Percentiles rank a stretch among this genome's conserved stretches.
Evolutionary conservation across 768 basidiomycete species (phyloP).

Genomic region (Solioccasus polychromus): DNA sequence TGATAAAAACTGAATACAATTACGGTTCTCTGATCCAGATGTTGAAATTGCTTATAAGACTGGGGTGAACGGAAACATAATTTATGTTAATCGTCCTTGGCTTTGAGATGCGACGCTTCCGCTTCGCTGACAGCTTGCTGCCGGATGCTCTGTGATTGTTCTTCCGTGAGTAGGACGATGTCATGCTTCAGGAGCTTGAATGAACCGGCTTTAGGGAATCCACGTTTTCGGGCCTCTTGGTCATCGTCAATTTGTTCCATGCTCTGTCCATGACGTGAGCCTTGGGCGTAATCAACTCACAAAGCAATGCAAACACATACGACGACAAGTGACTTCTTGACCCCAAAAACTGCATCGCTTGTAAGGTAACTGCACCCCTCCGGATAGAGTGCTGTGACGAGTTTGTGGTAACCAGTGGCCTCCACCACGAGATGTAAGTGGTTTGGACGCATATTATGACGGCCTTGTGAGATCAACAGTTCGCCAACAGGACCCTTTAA

Average conservation of each 20-base stretch:
- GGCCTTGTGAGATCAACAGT: constrained; percentile 50
- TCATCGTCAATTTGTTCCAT: constrained; percentile 53
- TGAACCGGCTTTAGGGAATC: constrained; percentile 42
- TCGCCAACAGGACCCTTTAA: constrained; percentile 70
- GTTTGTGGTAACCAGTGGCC: constrained; percentile 69
- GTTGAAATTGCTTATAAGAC: background rate
- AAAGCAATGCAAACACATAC: constrained; percentile 37
- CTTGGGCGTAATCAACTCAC: too few relatives aligned
- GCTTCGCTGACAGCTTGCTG: constrained; percentile 14
- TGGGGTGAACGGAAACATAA: background rate
- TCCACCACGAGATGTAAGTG: constrained; percentile 76
- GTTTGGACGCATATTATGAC: constrained; percentile 78
- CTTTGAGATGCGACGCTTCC: background rate
- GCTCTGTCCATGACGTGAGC: constrained; percentile 36
- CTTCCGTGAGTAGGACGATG: constrained; percentile 43
- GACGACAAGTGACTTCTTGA: constrained; percentile 73
- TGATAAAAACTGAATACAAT: background rate
- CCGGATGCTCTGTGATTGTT: constrained; percentile 36
- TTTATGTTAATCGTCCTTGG: constrained; percentile 1
- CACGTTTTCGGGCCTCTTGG: constrained; percentile 49
- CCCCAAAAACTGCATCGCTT: constrained; percentile 81
- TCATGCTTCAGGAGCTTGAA: constrained; percentile 50
- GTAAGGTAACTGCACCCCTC: constrained; percentile 63
- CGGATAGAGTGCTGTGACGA: constrained; percentile 73
- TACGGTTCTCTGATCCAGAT: background rate